phyloP scores from a whole-genome alignment of 1,284 basidiomycete species.

The Cutaneotrichosporon sp. region DNA sequence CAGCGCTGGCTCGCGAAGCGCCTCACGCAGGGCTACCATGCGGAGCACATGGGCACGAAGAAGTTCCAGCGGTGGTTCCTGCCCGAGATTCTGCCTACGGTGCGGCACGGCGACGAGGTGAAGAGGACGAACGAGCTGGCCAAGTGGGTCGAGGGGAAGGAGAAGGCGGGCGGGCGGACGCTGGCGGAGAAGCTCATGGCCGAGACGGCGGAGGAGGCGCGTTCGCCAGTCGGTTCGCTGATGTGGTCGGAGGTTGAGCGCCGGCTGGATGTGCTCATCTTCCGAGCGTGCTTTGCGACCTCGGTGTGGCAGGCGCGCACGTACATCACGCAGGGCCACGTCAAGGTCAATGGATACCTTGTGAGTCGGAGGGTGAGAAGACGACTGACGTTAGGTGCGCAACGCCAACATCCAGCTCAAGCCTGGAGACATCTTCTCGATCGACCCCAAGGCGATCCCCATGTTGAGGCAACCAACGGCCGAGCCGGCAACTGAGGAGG shows the following conservation, averaged over 20 bases:
- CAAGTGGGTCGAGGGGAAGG: constrained; percentile 55
- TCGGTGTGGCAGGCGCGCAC: constrained; percentile 85
- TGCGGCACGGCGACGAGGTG: constrained; percentile 50
- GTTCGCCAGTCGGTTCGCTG: constrained; percentile 75
- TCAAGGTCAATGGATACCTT: constrained; percentile 82
- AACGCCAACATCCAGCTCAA: constrained; percentile 86
- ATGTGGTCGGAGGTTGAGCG: constrained; percentile 93
- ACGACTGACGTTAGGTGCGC: constrained; percentile 56
- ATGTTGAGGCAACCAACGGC: constrained; percentile 54
- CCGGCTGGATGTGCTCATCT: constrained; percentile 85
- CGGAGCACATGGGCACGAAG: constrained; percentile 88
- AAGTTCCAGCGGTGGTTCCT: constrained; percentile 95
- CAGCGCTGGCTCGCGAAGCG: constrained; percentile 88
- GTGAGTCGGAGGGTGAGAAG: constrained; percentile 51
- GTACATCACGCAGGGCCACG: constrained; percentile 80
- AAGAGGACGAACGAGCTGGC: constrained; percentile 53
- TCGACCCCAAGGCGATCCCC: constrained; percentile 74
- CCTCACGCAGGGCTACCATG: constrained; percentile 91
- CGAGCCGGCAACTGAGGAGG: constrained; percentile 20
- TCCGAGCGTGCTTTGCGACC: constrained; percentile 83
- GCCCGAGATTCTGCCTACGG: constrained; percentile 77
- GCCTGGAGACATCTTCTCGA: constrained; percentile 89
- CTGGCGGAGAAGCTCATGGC: constrained; percentile 51
- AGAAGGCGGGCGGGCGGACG: constrained; percentile 36
- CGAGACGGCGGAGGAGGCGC: constrained; percentile 56